Evolutionary conservation across 495 filamentous ascomycete species (phyloP).

Genomic region (Neurospora sp.): DNA sequence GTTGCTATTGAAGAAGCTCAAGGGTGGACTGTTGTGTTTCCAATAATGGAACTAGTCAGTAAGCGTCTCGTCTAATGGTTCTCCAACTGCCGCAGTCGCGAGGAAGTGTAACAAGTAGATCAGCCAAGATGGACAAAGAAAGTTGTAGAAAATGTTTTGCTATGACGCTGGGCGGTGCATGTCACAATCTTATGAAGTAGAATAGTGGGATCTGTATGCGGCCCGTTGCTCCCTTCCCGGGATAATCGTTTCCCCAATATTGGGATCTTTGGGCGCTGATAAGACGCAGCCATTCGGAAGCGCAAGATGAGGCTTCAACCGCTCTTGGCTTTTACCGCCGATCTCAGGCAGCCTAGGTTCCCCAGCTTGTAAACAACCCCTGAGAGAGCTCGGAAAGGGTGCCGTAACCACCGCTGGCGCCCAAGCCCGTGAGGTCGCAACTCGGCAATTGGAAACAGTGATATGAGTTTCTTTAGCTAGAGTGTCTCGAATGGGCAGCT

Average conservation of each 20-base stretch:
- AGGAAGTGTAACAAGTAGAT: not conserved
- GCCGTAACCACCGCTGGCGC: not conserved
- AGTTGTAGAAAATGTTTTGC: not conserved
- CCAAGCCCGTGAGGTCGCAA: not conserved
- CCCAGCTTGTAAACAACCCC: not conserved
- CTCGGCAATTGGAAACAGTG: not conserved
- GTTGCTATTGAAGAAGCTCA: constrained; percentile 9
- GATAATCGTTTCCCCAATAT: not conserved
- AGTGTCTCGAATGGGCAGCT: not conserved
- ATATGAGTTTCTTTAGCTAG: not conserved
- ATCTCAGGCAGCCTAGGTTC: not conserved
- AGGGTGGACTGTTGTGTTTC: constrained; percentile 8
- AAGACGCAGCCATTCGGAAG: not conserved
- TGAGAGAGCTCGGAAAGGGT: not conserved
- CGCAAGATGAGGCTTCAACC: not conserved
- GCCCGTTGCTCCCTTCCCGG: not conserved
- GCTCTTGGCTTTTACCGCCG: not conserved
- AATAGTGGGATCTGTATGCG: not conserved
- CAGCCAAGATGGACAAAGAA: not conserved
- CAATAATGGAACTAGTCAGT: not conserved
- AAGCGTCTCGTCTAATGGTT: not conserved
- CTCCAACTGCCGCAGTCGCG: not conserved
- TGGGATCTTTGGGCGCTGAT: not conserved
- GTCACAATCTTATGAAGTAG: not conserved
- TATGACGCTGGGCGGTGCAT: not conserved